Base-by-base conservation (phyloP, 1,284 basidiomycete genomes). In the Microbotryum scabiosae region DNA sequence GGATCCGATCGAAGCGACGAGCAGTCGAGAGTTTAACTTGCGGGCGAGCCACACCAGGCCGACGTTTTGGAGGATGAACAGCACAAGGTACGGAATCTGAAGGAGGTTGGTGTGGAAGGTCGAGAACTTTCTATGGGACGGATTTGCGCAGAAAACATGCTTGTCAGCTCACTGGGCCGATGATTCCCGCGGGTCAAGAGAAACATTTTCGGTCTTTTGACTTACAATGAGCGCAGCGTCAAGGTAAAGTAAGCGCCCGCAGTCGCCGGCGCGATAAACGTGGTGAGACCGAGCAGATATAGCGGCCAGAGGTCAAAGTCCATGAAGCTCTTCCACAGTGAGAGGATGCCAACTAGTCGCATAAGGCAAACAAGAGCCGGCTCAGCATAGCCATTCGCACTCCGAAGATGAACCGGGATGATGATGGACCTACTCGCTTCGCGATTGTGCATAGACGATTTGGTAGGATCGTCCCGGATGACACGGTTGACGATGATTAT, bases 401-500 rank as follows among this genome's bases (percentile, higher is more conserved):
- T 28, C 26, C 21, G 57, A 28, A 16, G 55, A 52, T 12, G 69
- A 47, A 20, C 20, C 16, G 4, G 30, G 45, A 14, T 43, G 51
- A 10, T 60, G 32, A 4, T 21, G 26, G 21, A 36, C 54, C 23
- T 21, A 48, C 54, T 51, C 6, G 75, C 77, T 59, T 78, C 69
- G n/a, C 78, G 73, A 60, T 79, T 79, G 72, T 79, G 75, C 77
- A 79, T 73, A 23, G 61, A 50, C 4, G 67, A 65, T 67, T 78
- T 78, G 36, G 72, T 72, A 1, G 75, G 77, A 55, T 79, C 78
- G 61, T 78, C 78, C 5, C 78, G 71, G 0, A 78, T 67, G 4
- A 78, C 74, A 46, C 73, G 73, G 69, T 78, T 79, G 65, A 78
- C 77, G 46, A 78, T 72, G 66, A 79, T 76, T 7, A 68, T 73